Evolutionary conservation across 2,329 filamentous ascomycete genomes (phyloP), one percentile per base, ranked within the genome.

Genomic region (Colletotrichum higginsianum): DNA sequence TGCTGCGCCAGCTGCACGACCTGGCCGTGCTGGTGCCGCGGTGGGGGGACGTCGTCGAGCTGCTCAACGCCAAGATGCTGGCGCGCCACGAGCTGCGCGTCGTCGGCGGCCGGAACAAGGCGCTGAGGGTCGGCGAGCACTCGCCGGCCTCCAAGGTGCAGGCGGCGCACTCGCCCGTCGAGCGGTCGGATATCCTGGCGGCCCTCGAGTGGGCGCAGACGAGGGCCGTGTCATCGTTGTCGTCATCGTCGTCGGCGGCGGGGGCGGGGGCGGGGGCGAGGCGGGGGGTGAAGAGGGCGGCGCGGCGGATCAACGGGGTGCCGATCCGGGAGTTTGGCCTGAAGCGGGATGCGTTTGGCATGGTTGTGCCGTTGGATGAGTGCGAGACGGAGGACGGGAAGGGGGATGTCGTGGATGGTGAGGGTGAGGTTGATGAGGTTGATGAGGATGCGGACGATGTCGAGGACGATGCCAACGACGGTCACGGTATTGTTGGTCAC

Each of bases 81-180:
- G 56, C 35, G 21, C 56, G 56, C 56, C 56, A 58, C 42, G 56
- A 58, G 42, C 56, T 58, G 11, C 56, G 56, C 56, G 56, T 58
- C 12, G 4, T 58, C 35, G 13, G 6, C 30, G 56, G 56, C 2
- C 21, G n/a, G 8, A 58, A 58, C 42, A 58, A 58, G 16, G 56
- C 56, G 16, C 56, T 58, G 35, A 30, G 56, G 18, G 18, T 58
- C 15, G 56, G 56, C 5, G 56, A 58, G 56, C 56, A 58, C 42
- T 58, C 56, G 18, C 8, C 56, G 30, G 35, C 56, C 2, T 58
- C 56, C 56, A 58, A 58, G 13, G 56, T 58, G 35, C 56, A 58
- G 56, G 56, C 35, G n/a, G 12, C 56, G 9, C 56, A 46, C 56
- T 58, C 56, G 35, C 56, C 56, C 30, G 56, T 58, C 56, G 56